Conservation (phyloP, 2,329 filamentous ascomycete species). For the Monilinia aucupariae region DNA sequence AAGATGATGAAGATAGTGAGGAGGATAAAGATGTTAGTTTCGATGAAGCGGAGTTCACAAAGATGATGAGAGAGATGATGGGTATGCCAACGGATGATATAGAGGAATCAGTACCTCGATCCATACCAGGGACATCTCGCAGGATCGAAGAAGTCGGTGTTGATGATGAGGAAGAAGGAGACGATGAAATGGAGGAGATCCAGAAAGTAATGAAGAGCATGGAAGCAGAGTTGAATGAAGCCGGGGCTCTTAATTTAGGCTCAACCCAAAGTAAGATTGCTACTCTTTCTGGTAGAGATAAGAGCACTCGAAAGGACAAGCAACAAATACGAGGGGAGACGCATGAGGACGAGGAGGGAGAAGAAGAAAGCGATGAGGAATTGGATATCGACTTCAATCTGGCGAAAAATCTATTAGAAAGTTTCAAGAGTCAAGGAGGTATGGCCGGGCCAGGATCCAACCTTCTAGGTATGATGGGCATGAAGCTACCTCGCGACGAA, state of each 20-base stretch:
- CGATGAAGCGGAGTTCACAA: constrained; percentile 76
- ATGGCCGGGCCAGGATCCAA: constrained; percentile 83
- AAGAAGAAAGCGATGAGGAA: constrained; percentile 53
- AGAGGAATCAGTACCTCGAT: constrained; percentile 2
- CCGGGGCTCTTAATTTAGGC: constrained; percentile 59
- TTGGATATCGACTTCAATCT: constrained; percentile 81
- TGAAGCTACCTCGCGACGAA: constrained; percentile 76
- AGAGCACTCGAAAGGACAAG: neutral
- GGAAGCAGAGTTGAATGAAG: constrained; percentile 64
- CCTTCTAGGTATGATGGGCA: constrained; percentile 77
- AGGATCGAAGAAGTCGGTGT: constrained; percentile 29
- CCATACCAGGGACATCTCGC: constrained; percentile 11
- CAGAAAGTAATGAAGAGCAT: constrained; percentile 61
- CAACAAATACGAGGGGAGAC: constrained; percentile 41
- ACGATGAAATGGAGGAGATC: constrained; percentile 54
- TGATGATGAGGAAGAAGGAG: constrained; percentile 37
- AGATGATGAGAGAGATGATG: constrained; percentile 92
- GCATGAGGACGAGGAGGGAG: constrained; percentile 56
- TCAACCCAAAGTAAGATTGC: constrained; percentile 35
- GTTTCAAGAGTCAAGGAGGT: constrained; percentile 85
- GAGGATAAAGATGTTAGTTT: constrained; percentile 75
- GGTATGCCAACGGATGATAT: constrained; percentile 46
- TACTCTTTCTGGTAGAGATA: constrained; percentile 29
- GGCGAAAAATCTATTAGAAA: constrained; percentile 84
- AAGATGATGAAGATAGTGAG: constrained; percentile 51